These are phyloP conservation scores for Hypericum perforatum DNA, from an alignment of 345 rosid species.

Conservation along the genomic window DNA sequence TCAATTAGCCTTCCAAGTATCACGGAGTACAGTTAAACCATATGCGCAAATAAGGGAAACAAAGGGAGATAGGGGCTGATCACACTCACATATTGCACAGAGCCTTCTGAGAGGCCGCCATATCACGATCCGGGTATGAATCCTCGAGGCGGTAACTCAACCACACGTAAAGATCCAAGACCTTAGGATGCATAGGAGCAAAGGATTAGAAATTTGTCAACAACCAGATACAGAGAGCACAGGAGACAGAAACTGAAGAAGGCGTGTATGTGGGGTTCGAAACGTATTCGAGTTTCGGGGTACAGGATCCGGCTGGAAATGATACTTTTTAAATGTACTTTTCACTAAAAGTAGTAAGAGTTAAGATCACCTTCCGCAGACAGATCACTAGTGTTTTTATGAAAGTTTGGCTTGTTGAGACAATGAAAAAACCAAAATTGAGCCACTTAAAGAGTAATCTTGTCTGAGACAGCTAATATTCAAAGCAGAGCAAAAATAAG, in stretches of 20 bases:
- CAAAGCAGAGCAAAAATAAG: background rate
- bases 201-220: conserved; percentile 11
- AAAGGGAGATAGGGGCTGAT: background rate
- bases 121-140: conserved; percentile 68
- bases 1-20: conserved; percentile 59
- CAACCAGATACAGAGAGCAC: background rate
- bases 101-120: conserved; percentile 72
- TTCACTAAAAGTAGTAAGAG: too few relatives aligned
- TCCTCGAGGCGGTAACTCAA: conserved; percentile 78
- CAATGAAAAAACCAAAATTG: background rate
- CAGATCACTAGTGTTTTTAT: too few relatives aligned
- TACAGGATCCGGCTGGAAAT: too few relatives aligned
- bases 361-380: too few relatives aligned
- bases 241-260: too few relatives aligned
- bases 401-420: too few relatives aligned
- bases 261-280: too few relatives aligned
- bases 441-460: background rate
- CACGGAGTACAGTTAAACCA: conserved; percentile 3
- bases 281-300: too few relatives aligned
- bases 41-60: background rate
- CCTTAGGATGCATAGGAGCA: conserved; percentile 31
- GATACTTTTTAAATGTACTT: too few relatives aligned
- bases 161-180: conserved; percentile 87
- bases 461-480: background rate
- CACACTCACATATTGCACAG: conserved; percentile 66